Conservation (phyloP, 2,329 filamentous ascomycete species). For the Epicoccum sorghinum region DNA sequence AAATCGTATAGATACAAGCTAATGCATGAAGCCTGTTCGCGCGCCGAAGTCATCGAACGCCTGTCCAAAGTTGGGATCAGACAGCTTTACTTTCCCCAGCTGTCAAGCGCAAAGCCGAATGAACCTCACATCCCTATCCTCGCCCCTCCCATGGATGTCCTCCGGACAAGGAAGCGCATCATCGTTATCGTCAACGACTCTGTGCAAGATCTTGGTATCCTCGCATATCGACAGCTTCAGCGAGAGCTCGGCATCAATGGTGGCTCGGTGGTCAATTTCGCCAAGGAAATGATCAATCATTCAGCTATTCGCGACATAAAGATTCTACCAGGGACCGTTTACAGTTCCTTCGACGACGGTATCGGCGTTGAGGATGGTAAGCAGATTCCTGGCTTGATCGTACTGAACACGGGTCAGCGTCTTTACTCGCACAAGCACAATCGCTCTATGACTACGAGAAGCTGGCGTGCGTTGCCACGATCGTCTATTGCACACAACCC, state of each 20-base stretch:
- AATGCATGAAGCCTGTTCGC: constrained; percentile 62
- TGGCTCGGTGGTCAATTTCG: constrained; percentile 73
- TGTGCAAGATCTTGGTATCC: constrained; percentile 74
- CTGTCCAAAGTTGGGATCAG: constrained; percentile 66
- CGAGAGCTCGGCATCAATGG: constrained; percentile 69
- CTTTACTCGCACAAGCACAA: constrained; percentile 73
- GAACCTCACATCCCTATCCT: constrained; percentile 73
- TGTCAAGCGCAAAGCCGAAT: constrained; percentile 46
- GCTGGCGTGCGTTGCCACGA: constrained; percentile 66
- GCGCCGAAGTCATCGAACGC: constrained; percentile 65
- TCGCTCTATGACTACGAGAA: constrained; percentile 63
- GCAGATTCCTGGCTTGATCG: constrained; percentile 58
- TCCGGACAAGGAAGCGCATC: constrained; percentile 65
- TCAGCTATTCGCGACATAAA: constrained; percentile 8
- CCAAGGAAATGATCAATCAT: constrained; percentile 53
- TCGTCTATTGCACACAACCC: constrained; percentile 64
- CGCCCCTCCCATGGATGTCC: constrained; percentile 56
- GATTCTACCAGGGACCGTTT: too few species aligned
- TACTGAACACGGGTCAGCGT: constrained; percentile 79
- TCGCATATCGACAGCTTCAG: constrained; percentile 72
- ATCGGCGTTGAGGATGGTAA: constrained; percentile 20
- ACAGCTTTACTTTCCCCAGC: constrained; percentile 67
- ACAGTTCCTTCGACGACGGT: constrained; percentile 27
- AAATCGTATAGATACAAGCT: too few species aligned
- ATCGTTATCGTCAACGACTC: constrained; percentile 81